Conservation (phyloP, 805 yeast genomes). For the Wickerhamomyces alni region DNA sequence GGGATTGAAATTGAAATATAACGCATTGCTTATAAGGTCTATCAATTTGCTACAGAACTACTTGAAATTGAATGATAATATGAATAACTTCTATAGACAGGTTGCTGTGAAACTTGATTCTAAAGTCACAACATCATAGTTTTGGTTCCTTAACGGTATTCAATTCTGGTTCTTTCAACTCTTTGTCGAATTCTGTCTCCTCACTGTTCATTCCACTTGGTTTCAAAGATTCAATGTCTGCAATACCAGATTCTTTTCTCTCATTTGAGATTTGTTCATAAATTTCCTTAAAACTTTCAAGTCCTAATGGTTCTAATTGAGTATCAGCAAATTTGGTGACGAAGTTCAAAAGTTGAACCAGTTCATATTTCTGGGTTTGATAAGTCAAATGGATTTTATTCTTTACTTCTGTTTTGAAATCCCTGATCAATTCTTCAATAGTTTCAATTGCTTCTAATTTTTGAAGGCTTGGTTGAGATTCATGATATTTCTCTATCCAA, state of each 20-base stretch:
- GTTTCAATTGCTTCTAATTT: background rate
- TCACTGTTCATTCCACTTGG: background rate
- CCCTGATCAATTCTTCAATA: background rate
- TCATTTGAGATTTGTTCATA: background rate
- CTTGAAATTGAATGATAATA: slow-evolving; percentile 15
- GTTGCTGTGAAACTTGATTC: background rate
- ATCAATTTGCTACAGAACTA: slow-evolving; percentile 19
- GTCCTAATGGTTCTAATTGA: background rate
- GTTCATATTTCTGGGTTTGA: background rate
- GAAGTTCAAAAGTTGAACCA: background rate
- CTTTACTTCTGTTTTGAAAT: background rate
- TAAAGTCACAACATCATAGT: too few species aligned
- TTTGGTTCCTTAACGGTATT: too few species aligned
- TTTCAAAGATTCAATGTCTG: background rate
- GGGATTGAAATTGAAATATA: slow-evolving; percentile 15
- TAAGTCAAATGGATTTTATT: background rate
- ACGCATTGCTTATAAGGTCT: slow-evolving; percentile 16
- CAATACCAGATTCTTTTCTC: background rate
- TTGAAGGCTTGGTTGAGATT: background rate
- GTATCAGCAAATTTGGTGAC: background rate
- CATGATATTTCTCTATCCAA: background rate
- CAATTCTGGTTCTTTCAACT: too few species aligned
- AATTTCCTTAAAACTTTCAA: background rate
- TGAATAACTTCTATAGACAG: slow-evolving; percentile 5
- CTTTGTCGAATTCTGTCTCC: background rate